Percentiles rank a stretch among this genome's conserved stretches.
These are phyloP conservation scores for Chrysanthemum makinoi DNA, from an alignment of 129 eudicot species.

Conservation along the genomic window DNA sequence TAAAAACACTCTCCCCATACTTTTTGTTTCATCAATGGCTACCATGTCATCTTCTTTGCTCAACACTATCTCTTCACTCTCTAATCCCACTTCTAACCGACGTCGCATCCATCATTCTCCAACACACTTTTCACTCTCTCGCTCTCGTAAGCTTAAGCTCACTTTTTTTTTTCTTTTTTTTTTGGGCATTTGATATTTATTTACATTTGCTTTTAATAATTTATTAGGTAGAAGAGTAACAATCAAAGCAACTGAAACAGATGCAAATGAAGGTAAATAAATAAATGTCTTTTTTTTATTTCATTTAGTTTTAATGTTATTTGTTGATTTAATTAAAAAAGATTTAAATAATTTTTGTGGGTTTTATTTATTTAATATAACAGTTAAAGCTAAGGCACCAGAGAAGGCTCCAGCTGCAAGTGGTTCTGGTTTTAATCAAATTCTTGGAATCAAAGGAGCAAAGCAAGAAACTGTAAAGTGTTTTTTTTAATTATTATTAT, in stretches of 20 bases:
- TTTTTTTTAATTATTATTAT: not conserved
- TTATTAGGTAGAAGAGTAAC: conserved; percentile 48
- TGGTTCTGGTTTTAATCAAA: conserved; percentile 89
- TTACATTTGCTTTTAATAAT: not conserved
- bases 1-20: conserved; percentile 17
- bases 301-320: conserved; percentile 6
- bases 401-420: conserved; percentile 78
- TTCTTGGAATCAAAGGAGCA: conserved; percentile 99
- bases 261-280: conserved; percentile 61
- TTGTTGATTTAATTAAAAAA: conserved; percentile 8
- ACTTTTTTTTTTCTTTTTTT: not conserved
- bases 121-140: conserved; percentile 42
- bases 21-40: conserved; percentile 24
- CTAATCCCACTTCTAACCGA: conserved; percentile 20
- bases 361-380: conserved; percentile 26
- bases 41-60: conserved; percentile 35
- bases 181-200: not conserved
- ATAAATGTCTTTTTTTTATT: conserved; percentile 13
- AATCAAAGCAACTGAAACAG: conserved; percentile 74
- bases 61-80: conserved; percentile 22
- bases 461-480: conserved; percentile 77
- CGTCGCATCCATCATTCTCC: conserved; percentile 16
- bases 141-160: conserved; percentile 49
- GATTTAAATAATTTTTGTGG: not conserved
- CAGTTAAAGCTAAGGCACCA: conserved; percentile 73